phyloP scores from a whole-genome alignment of 352 stramenopile species.

The Phytophthora pisi region DNA sequence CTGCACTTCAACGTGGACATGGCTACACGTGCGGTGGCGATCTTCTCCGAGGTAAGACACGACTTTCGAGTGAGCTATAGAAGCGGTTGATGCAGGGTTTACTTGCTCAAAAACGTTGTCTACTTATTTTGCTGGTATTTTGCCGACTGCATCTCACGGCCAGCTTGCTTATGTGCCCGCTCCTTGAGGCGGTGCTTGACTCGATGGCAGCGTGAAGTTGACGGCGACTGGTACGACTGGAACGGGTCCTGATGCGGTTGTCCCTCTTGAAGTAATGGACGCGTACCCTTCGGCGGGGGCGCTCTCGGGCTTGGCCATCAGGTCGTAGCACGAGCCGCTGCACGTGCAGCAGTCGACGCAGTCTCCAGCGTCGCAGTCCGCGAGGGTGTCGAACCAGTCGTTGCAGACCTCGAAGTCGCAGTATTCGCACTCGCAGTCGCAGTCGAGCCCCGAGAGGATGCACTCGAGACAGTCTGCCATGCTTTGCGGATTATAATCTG shows the following conservation, averaged over 20 bases:
- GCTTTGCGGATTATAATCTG: neutral
- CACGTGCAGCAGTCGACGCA: constrained; percentile 19
- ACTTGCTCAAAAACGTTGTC: too few species aligned
- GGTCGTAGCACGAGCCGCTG: constrained; percentile 8
- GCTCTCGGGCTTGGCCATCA: constrained; percentile 2
- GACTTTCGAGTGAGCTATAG: too few species aligned
- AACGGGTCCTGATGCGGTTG: neutral
- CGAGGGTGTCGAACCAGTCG: constrained; percentile 18
- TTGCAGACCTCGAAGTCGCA: constrained; percentile 12
- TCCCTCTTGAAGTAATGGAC: constrained; percentile 10
- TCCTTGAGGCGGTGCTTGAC: neutral
- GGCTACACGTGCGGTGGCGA: neutral
- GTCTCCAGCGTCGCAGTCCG: constrained; percentile 21
- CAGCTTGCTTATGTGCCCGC: neutral
- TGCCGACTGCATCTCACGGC: too few species aligned
- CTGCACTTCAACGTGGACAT: neutral
- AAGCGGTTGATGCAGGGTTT: too few species aligned
- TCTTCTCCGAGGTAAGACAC: too few species aligned
- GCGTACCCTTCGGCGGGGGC: neutral
- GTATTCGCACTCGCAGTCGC: constrained; percentile 9
- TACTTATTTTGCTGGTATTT: too few species aligned
- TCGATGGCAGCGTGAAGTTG: constrained; percentile 1
- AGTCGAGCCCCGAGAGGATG: constrained; percentile 16
- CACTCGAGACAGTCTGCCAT: constrained; percentile 19
- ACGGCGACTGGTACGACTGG: constrained; percentile 10